Evolutionary conservation across 108 stramenopile species (phyloP), one percentile per base, ranked within the genome.

Genomic region (Cyclotella kingstonii): DNA sequence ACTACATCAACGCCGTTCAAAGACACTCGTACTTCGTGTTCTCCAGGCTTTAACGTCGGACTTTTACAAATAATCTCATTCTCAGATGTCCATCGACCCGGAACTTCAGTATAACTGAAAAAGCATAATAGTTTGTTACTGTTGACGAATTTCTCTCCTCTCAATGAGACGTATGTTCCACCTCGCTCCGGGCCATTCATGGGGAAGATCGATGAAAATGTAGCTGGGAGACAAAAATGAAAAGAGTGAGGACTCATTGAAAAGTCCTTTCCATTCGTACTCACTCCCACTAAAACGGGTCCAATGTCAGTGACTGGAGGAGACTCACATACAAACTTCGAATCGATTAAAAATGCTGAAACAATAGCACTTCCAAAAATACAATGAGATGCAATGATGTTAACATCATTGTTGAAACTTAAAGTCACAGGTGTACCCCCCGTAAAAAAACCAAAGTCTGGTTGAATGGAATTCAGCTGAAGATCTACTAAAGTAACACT

Each of bases 1-100:
- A 57, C 10, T 21, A 38, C 19, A 43, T 74, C 73, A 11, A 66
- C 52, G 17, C 46, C 64, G 42, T 74, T 74, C 34, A 74, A 53
- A 29, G 73, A 60, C 12, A 74, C 28, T 29, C 39, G 33, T 8
- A 74, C 31, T 14, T 60, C 34, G 31, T 74, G 61, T 9, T 31
- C 31, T 29, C 73, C 73, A 5, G 73, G 73, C 22, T 51, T 46
- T 23, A 61, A 28, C 23, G 46, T 17, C 8, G 73, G 59, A 23
- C 64, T 54, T 14, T 27, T 43, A 26, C 73, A 74, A 21, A 35
- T 31, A 5, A 74, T n/a, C 52, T 54, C 28, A 41, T 74, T 53
- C 30, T 36, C 22, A 0, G 59, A 66, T 14, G 47, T 21, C 51
- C 44, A 74, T 54, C 50, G 52, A 21, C 73, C 57, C 31, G n/a